phyloP scores from a whole-genome alignment of 2,329 filamentous ascomycete species.

The Claviceps cyperi region DNA sequence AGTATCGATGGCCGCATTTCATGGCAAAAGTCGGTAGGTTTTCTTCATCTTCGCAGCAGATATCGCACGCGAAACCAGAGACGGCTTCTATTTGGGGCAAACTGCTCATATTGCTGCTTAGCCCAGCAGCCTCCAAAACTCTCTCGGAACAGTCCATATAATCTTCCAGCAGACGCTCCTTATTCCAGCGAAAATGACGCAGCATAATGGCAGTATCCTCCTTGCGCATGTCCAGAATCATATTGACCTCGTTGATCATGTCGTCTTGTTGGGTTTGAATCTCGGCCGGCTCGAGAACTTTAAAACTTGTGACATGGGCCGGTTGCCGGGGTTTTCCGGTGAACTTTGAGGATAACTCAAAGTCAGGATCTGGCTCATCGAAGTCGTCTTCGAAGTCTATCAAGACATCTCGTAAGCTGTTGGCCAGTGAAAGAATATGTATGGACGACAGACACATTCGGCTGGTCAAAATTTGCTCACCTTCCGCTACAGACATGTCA shows the following conservation, averaged over 20 bases:
- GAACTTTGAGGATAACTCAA: conserved; percentile 41
- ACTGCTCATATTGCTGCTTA: conserved; percentile 49
- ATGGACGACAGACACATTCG: background rate
- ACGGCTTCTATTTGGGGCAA: conserved; percentile 56
- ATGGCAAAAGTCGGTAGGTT: conserved; percentile 76
- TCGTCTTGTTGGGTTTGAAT: conserved; percentile 76
- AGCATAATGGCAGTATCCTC: conserved; percentile 86
- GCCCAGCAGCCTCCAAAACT: conserved; percentile 69
- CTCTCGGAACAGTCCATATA: conserved; percentile 84
- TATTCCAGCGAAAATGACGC: conserved; percentile 87
- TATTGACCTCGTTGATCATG: conserved; percentile 79
- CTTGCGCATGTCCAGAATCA: conserved; percentile 75
- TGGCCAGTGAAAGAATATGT: background rate
- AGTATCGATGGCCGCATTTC: conserved; percentile 90
- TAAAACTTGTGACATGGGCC: conserved; percentile 73
- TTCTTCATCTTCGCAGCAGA: conserved; percentile 82
- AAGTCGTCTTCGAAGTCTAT: conserved; percentile 44
- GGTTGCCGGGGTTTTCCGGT: conserved; percentile 56
- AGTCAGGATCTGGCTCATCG: conserved; percentile 40
- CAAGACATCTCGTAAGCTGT: background rate
- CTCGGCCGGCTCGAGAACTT: conserved; percentile 63
- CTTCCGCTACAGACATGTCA: conserved; percentile 40
- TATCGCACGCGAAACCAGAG: conserved; percentile 76
- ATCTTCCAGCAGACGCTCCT: conserved; percentile 83
- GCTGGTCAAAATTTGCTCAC: conserved; percentile 17